Conservation (phyloP, 805 yeast genomes). For the Wickerhamiella azyma region DNA sequence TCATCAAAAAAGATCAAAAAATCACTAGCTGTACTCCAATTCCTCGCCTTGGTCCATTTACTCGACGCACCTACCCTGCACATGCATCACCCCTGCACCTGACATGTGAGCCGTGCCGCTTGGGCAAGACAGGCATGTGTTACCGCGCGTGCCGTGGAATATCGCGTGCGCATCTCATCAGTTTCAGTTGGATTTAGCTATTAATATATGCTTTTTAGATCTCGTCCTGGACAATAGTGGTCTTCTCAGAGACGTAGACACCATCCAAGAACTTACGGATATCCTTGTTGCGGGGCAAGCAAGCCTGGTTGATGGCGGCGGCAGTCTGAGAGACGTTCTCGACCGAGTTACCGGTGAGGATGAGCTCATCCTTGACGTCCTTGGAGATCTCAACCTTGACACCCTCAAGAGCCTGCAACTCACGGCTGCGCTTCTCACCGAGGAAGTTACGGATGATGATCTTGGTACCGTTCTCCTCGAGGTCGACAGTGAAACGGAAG, state of each 20-base stretch:
- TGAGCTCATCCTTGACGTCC: constrained; percentile 85
- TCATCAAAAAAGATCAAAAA: no score
- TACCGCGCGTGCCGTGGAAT: no score
- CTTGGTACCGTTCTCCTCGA: constrained; percentile 60
- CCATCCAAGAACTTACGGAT: constrained; percentile 99
- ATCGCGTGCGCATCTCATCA: no score
- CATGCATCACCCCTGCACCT: no score
- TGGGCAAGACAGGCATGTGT: background rate
- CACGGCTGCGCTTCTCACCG: constrained; percentile 97
- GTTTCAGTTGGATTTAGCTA: background rate
- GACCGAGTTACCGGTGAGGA: constrained; percentile 86
- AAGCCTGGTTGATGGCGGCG: constrained; percentile 95
- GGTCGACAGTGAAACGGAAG: constrained; percentile 99
- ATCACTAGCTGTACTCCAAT: no score
- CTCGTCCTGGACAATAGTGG: constrained; percentile 23
- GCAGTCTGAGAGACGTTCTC: constrained; percentile 97
- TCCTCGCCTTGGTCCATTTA: no score
- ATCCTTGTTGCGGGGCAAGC: constrained; percentile 99
- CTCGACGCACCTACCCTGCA: no score
- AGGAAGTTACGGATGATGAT: constrained; percentile 98
- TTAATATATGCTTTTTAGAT: constrained; percentile 2
- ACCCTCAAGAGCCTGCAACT: constrained; percentile 76
- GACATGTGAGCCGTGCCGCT: background rate
- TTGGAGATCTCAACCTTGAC: constrained; percentile 72
- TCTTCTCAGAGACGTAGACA: constrained; percentile 96